Evolutionary conservation across 2,329 filamentous ascomycete genomes (phyloP), one percentile per base, ranked within the genome.

Genomic region (Fusarium agapanthi): DNA sequence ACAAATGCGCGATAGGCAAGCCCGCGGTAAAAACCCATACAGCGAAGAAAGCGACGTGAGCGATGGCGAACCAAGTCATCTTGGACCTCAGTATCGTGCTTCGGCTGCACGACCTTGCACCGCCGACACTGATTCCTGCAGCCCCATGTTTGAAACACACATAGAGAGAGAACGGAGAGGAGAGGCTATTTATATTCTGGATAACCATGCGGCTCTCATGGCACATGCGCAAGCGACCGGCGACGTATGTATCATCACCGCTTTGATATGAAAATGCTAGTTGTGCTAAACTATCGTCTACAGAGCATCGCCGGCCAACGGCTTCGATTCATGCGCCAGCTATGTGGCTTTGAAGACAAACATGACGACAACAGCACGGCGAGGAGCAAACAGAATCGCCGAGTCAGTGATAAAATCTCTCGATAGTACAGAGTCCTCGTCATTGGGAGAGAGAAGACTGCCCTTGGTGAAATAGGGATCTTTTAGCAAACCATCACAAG

Each of bases 11-110:
- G 88, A 90, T 77, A 84, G 84, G 11, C 89, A 91, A 78, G 87
- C 89, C 9, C 83, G 89, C 44, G 88, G 88, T 57, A 89, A 89
- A 75, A 84, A 90, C 68, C 86, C 87, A 2, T 88, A 88, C 75
- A 64, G 53, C 62, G 78, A 74, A n/a, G 67, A 65, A 22, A 65
- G 56, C 63, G 73, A 78, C 14, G 71, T 74, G 28, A 76, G 75
- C 58, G 75, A 75, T 18, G 40, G 56, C 18, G 77, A 74, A 18
- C 61, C 44, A 40, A 58, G 75, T 68, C 67, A 51, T 48, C 70
- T 72, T 22, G 75, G 72, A 34, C 40, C 34, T 7, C 45, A 45
- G 60, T 69, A 72, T 35, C 48, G 62, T 53, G 30, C 20, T 48
- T 24, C 41, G 14, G 41, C 45, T 30, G 54, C 40, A n/a, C 28